phyloP scores from a whole-genome alignment of 1,284 basidiomycete genomes.

The Sanghuangporus baumii region DNA sequence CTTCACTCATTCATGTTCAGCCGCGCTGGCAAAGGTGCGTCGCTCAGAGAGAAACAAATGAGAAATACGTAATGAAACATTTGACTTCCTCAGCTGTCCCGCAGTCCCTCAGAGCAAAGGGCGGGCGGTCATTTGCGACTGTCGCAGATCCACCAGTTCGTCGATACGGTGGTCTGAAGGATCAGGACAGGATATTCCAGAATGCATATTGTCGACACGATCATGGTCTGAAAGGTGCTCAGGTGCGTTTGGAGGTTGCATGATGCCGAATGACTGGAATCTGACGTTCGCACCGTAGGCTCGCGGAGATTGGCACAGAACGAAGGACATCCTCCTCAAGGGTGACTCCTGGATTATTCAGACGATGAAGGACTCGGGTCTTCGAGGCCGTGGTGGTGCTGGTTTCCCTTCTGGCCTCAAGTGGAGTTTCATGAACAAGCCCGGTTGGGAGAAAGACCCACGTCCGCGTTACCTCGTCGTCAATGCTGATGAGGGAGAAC shows the following conservation, averaged over 20 bases:
- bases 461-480: conserved; percentile 95
- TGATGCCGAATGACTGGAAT: neutral
- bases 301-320: conserved; percentile 96
- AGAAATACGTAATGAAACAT: neutral
- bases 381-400: conserved; percentile 94
- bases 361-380: conserved; percentile 92
- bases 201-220: conserved; percentile 84
- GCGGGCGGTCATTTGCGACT: conserved; percentile 60
- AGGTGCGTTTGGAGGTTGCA: conserved; percentile 40
- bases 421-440: conserved; percentile 99
- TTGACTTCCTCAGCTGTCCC: conserved; percentile 28
- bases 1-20: conserved; percentile 6
- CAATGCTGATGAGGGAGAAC: conserved; percentile 98
- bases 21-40: conserved; percentile 6
- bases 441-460: conserved; percentile 93
- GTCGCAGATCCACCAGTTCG: conserved; percentile 78
- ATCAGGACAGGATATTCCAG: conserved; percentile 92
- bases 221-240: conserved; percentile 84
- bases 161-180: conserved; percentile 85
- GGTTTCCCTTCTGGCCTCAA: conserved; percentile 97
- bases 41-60: neutral
- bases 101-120: conserved; percentile 35
- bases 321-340: conserved; percentile 93
- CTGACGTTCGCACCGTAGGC: conserved; percentile 39
- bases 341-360: conserved; percentile 98